phyloP scores from a whole-genome alignment of 495 filamentous ascomycete species.

The Annulohypoxylon nitens region DNA sequence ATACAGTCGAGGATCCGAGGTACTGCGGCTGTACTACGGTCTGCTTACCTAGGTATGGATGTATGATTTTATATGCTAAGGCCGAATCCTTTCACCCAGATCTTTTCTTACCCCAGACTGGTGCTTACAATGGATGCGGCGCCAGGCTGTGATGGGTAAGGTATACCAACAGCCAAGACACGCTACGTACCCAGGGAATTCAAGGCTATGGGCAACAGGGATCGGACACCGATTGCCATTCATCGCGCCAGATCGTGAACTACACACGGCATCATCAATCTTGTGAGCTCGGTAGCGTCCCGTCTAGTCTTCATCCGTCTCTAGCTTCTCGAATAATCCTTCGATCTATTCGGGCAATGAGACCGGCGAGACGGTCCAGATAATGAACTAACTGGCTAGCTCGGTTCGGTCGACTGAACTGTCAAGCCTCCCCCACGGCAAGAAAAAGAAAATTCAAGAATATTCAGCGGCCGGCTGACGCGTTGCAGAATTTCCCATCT shows the following conservation, averaged over 20 bases:
- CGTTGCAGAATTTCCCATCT: slow-evolving; percentile 36
- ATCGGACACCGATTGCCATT: slow-evolving; percentile 18
- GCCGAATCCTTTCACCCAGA: slow-evolving; percentile 42
- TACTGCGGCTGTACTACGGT: slow-evolving; percentile 37
- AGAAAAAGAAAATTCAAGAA: slow-evolving; percentile 8
- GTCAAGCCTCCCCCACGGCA: slow-evolving; percentile 35
- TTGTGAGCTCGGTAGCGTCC: slow-evolving; percentile 26
- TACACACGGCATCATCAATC: slow-evolving; percentile 31
- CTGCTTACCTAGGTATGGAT: slow-evolving; percentile 22
- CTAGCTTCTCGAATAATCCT: slow-evolving; percentile 15
- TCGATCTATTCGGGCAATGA: slow-evolving; percentile 31
- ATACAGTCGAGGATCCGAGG: slow-evolving; percentile 8
- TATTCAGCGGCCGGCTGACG: slow-evolving; percentile 38
- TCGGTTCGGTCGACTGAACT: slow-evolving; percentile 14
- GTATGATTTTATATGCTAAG: slow-evolving; percentile 9
- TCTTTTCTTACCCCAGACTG: slow-evolving; percentile 51
- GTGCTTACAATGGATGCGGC: slow-evolving; percentile 49
- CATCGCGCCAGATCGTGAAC: slow-evolving; percentile 39
- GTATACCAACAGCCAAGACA: slow-evolving; percentile 44
- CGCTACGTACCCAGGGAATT: slow-evolving; percentile 30
- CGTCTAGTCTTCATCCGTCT: slow-evolving; percentile 25
- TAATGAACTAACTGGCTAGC: slow-evolving; percentile 19
- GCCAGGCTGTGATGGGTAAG: slow-evolving; percentile 47
- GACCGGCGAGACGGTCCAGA: slow-evolving; percentile 20
- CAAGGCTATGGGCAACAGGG: slow-evolving; percentile 31